Percentiles rank a stretch among this genome's conserved stretches.
Conservation (phyloP, 805 yeast genomes). For the Metschnikowia continentalis region DNA sequence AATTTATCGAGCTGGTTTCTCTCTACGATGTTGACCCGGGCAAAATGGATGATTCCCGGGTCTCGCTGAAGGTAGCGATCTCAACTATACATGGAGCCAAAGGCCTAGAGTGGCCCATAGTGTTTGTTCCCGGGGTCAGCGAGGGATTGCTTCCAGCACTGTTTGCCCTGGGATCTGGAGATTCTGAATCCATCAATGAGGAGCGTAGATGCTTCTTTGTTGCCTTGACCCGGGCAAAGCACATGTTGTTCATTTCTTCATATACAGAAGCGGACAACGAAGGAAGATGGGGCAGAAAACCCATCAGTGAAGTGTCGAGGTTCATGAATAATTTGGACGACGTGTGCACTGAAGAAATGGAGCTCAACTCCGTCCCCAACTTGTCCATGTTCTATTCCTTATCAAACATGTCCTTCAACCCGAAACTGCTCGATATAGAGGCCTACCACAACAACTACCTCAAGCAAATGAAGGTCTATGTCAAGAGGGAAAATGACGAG, state of each 20-base stretch:
- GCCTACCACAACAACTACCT: constrained; percentile 2
- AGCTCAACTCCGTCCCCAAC: constrained; percentile 14
- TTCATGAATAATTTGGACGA: constrained; percentile 20
- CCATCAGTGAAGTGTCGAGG: constrained; percentile 24
- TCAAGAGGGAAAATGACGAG: constrained; percentile 2
- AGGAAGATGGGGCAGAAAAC: constrained; percentile 21
- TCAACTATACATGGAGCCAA: constrained; percentile 91
- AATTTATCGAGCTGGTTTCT: constrained; percentile 15
- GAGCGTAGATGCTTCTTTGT: constrained; percentile 86
- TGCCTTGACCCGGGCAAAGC: constrained; percentile 80
- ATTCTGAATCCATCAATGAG: constrained; percentile 48
- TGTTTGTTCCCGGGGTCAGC: constrained; percentile 69
- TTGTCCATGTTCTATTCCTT: constrained; percentile 19
- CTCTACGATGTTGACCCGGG: constrained; percentile 20
- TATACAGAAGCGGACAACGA: constrained; percentile 14
- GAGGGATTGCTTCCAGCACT: constrained; percentile 65
- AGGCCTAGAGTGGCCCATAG: constrained; percentile 95
- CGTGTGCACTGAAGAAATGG: constrained; percentile 13
- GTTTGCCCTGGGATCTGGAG: constrained; percentile 36
- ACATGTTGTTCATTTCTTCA: constrained; percentile 45
- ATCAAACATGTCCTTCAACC: constrained; percentile 2
- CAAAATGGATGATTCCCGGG: constrained; percentile 14
- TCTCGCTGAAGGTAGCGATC: constrained; percentile 35
- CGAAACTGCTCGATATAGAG: constrained; percentile 2
- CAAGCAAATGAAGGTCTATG: constrained; percentile 6